Evolutionary conservation across 257 asterid species (phyloP).

Genomic region (Ligustrum vulgare): DNA sequence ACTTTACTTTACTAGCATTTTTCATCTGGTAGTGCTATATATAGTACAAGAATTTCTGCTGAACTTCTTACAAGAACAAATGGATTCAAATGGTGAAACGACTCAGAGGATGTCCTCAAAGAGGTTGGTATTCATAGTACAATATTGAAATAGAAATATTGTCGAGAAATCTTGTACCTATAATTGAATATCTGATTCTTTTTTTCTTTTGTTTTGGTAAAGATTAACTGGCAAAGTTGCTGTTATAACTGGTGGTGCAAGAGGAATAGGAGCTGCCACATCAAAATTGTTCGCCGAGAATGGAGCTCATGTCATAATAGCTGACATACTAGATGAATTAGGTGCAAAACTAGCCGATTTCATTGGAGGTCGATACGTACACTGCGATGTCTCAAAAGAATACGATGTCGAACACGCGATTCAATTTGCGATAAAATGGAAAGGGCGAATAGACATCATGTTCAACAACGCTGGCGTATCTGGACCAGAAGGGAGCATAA

Average conservation of each 20-base stretch:
- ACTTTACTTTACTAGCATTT: background rate
- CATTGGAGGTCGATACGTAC: conserved; percentile 48
- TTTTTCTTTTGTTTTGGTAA: background rate
- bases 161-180: background rate
- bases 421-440: conserved; percentile 50
- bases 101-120: conserved; percentile 23
- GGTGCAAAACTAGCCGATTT: conserved; percentile 53
- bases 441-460: conserved; percentile 71
- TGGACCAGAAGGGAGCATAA: conserved; percentile 77
- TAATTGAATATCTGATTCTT: background rate
- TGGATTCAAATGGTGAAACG: conserved; percentile 29
- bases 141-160: background rate
- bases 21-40: conserved; percentile 19
- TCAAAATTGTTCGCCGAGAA: conserved; percentile 53
- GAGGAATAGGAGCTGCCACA: conserved; percentile 88
- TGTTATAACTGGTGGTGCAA: conserved; percentile 77
- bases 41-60: conserved; percentile 21
- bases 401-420: conserved; percentile 54
- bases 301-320: conserved; percentile 67
- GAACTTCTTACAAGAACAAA: conserved; percentile 19
- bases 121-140: conserved; percentile 29
- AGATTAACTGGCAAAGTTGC: conserved; percentile 67
- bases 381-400: conserved; percentile 72
- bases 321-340: conserved; percentile 58
- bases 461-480: conserved; percentile 82